Conservation (phyloP, 352 stramenopile genomes). For the Phytophthora pistaciae region DNA sequence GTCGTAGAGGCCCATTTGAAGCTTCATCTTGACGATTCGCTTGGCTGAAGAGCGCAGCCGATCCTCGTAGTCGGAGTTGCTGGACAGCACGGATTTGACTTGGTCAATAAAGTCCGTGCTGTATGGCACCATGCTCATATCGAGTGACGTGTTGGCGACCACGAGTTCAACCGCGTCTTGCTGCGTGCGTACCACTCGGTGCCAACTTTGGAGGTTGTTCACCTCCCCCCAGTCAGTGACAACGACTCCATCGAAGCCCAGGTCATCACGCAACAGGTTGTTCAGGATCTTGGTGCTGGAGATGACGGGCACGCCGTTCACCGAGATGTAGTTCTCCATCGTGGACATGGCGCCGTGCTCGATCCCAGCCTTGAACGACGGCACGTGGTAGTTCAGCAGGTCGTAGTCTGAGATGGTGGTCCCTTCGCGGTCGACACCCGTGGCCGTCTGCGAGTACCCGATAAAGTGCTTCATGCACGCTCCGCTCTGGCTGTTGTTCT, state of each 20-base stretch:
- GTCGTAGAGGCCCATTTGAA: slow-evolving; percentile 69
- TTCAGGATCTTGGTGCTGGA: slow-evolving; percentile 74
- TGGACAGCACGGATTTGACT: slow-evolving; percentile 44
- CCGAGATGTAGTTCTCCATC: slow-evolving; percentile 94
- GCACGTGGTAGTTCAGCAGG: slow-evolving; percentile 82
- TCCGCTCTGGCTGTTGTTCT: slow-evolving; percentile 63
- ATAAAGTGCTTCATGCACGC: slow-evolving; percentile 92
- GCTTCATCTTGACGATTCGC: slow-evolving; percentile 77
- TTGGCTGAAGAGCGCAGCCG: slow-evolving; percentile 57
- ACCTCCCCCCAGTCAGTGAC: slow-evolving; percentile 93
- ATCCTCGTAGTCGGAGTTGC: slow-evolving; percentile 33
- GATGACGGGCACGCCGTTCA: slow-evolving; percentile 89
- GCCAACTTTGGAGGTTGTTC: slow-evolving; percentile 73
- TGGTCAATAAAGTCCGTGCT: slow-evolving; percentile 54
- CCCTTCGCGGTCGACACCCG: slow-evolving; percentile 80
- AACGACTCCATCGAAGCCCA: slow-evolving; percentile 84
- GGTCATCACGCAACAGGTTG: slow-evolving; percentile 72
- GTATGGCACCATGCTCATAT: slow-evolving; percentile 88
- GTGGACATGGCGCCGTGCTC: slow-evolving; percentile 80
- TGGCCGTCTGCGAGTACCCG: slow-evolving; percentile 75
- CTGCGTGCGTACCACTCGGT: slow-evolving; percentile 45
- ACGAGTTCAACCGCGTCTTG: slow-evolving; percentile 63
- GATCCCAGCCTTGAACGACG: slow-evolving; percentile 75
- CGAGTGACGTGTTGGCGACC: slow-evolving; percentile 76
- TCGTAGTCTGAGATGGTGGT: slow-evolving; percentile 76